Conservation (phyloP, 139 green algal genomes). For the Chlorella sp. region DNA sequence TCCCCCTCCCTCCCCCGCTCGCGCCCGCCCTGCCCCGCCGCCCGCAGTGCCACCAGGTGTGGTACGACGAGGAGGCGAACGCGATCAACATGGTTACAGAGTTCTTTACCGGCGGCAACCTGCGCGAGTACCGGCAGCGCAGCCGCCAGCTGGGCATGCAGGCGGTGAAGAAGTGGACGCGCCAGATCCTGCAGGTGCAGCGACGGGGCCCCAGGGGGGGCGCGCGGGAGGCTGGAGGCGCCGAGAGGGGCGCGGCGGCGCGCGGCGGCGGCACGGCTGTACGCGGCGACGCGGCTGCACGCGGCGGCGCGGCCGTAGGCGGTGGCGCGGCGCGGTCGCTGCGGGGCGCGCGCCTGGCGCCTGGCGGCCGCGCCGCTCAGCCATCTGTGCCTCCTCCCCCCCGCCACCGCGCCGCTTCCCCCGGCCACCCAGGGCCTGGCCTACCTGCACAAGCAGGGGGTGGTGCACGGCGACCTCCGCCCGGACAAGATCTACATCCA, state of each 20-base stretch:
- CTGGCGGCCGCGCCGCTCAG: too few species aligned
- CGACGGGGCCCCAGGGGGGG: too few species aligned
- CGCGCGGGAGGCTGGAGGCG: too few species aligned
- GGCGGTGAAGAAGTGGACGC: constrained; percentile 90
- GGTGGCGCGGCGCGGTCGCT: too few species aligned
- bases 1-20: too few species aligned
- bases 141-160: constrained; percentile 85
- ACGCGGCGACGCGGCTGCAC: too few species aligned
- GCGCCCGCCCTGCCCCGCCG: constrained; percentile 77
- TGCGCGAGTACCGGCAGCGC: constrained; percentile 85
- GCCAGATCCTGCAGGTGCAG: constrained; percentile 78
- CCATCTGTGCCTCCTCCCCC: neutral
- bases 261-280: too few species aligned
- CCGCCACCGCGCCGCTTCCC: neutral
- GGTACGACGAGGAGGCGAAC: constrained; percentile 62
- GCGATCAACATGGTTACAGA: constrained; percentile 96
- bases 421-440: constrained; percentile 57
- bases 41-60: constrained; percentile 82
- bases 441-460: constrained; percentile 86
- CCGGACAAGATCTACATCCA: constrained; percentile 91
- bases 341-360: too few species aligned
- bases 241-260: too few species aligned
- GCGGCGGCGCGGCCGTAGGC: too few species aligned
- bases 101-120: constrained; percentile 90
- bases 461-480: constrained; percentile 96